Base-by-base conservation (phyloP, 163 green algal species). In the Scenedesmus sp. region DNA sequence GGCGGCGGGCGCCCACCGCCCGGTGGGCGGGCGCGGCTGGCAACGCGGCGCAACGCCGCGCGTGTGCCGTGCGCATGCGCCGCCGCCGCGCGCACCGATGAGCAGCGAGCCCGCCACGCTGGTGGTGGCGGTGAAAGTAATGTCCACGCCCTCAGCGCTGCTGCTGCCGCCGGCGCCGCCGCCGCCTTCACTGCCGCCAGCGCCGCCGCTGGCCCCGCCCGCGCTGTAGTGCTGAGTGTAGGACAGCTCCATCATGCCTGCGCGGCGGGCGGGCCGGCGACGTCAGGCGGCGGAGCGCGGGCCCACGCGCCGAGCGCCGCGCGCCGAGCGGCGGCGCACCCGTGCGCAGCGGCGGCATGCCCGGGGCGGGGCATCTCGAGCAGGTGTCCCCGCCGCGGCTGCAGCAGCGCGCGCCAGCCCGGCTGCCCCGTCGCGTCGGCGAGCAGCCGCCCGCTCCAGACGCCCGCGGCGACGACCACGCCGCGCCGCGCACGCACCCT, bases 81-180 rank as follows among this genome's bases (percentile, higher is more conserved):
- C n/a, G n/a, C n/a, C n/a, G n/a, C 14, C 29, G 0, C 29, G 34
- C 60, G 26, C 77, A 84, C 84, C 91, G 18, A 96, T 58, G 4
- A 96, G 82, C 56, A 95, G 75, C 1, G 33, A 75, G 33, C 91
- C 91, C 29, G 72, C 75, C 42, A 79, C 73, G 48, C 78, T 87
- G 31, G 83, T 87, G n/a, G 92, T 95, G 63, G 91, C 92, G 13
- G 92, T 96, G 81, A 96, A 96, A 6, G 87, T 94, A 78, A 96
- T 89, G 74, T 92, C 88, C 1, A 80, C 75, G 1, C n/a, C 42
- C 45, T 26, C 26, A 36, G 51, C 29, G 26, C 36, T 33, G n/a
- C 69, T 69, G 69, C 60, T 63, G 24, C 75, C n/a, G 20, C 34
- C 69, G 60, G 42, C 60, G 57, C 72, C 58, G 48, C 39, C 33